These are phyloP conservation scores for Phyllosticta citriasiana DNA, from an alignment of 2,329 filamentous ascomycete species.

Conservation along the genomic window DNA sequence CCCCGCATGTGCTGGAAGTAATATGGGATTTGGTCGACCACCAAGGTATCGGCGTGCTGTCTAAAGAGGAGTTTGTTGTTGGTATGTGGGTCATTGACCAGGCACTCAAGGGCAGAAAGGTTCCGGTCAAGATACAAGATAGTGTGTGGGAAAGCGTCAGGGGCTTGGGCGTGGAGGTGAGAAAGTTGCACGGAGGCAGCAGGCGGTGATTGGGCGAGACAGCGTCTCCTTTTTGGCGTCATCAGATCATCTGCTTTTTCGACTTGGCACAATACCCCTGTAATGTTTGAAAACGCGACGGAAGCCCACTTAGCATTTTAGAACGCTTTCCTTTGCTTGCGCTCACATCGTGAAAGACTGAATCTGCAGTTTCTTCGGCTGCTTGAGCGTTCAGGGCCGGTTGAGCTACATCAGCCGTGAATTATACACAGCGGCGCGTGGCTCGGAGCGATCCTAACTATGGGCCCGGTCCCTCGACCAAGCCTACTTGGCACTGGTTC, in stretches of 20 bases:
- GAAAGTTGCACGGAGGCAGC: not conserved
- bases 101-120: conserved; percentile 66
- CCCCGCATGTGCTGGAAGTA: conserved; percentile 57
- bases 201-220: not conserved
- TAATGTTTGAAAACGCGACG: too few species aligned
- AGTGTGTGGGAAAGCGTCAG: conserved; percentile 67
- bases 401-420: too few species aligned
- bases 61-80: conserved; percentile 66
- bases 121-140: conserved; percentile 59
- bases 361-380: too few species aligned
- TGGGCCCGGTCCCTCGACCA: not conserved
- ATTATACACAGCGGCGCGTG: not conserved
- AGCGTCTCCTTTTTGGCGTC: too few species aligned
- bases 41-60: conserved; percentile 44
- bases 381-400: too few species aligned
- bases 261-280: too few species aligned
- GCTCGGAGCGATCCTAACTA: not conserved
- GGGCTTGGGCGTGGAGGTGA: conserved; percentile 32
- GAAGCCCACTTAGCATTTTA: too few species aligned
- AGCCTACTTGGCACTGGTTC: not conserved
- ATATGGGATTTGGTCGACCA: conserved; percentile 68
- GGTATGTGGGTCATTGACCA: conserved; percentile 78
- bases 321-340: too few species aligned
- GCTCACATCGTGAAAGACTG: too few species aligned
- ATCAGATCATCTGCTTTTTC: too few species aligned